Evolutionary conservation across 148 eudicot genomes (phyloP).

Genomic region (Camellia japonica): DNA sequence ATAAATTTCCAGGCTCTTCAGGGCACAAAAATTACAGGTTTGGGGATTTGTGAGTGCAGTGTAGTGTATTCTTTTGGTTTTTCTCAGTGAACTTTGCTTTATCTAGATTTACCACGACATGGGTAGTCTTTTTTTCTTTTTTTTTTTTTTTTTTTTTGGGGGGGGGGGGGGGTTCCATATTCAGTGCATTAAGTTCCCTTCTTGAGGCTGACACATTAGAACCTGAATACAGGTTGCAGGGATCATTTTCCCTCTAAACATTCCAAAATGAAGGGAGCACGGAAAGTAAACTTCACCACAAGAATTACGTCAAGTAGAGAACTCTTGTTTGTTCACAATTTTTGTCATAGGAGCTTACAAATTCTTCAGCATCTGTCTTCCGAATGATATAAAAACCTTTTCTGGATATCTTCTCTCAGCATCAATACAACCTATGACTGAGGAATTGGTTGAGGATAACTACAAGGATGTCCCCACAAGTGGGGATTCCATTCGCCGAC

Average conservation of each 20-base stretch:
- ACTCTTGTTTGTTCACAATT: constrained; percentile 24
- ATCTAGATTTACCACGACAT: too few relatives aligned
- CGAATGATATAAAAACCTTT: constrained; percentile 23
- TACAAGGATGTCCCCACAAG: constrained; percentile 43
- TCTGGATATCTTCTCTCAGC: constrained; percentile 53
- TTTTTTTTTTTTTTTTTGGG: neutral
- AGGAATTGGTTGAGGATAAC: constrained; percentile 49
- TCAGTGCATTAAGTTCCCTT: neutral
- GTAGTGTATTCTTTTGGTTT: neutral
- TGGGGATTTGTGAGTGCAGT: neutral
- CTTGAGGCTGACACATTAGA: neutral
- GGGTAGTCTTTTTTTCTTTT: neutral
- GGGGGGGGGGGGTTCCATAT: too few relatives aligned
- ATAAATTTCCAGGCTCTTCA: too few relatives aligned
- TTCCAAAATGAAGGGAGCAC: constrained; percentile 17
- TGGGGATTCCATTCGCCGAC: constrained; percentile 73
- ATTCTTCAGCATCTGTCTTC: neutral
- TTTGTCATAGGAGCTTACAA: neutral
- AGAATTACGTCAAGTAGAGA: constrained; percentile 55
- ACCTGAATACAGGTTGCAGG: constrained; percentile 30
- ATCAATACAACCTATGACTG: constrained; percentile 63
- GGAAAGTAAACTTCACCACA: constrained; percentile 14
- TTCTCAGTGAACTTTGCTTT: neutral
- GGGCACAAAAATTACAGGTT: neutral
- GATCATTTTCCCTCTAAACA: constrained; percentile 25